Evolutionary conservation across 805 yeast genomes (phyloP), one percentile per base, ranked within the genome.

Genomic region (Cyberlindnera maclurae): DNA sequence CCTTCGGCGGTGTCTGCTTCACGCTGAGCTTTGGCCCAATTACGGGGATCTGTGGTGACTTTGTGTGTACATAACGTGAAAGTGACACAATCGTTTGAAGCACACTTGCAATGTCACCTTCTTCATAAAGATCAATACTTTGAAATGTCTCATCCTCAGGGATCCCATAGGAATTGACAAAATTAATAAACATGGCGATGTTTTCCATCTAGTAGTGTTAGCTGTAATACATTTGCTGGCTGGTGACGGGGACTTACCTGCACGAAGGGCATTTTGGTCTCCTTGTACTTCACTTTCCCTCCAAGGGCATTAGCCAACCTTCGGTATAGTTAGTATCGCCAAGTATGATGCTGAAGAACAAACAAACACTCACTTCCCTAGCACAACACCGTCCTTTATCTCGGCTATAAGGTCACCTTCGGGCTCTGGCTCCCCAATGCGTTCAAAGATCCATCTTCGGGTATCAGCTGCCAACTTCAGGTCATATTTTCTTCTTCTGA

Each of bases 61-160:
- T 62, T 40, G 65, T 67, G 51, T 82, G 71, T 2, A 85, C 82
- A 39, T 75, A 67, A 41, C 95, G 65, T 1, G 93, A 82, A 32
- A 86, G 65, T 3, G 94, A 76, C 51, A 82, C 79, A 31, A 86
- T 63, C 1, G 89, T 73, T 49, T 82, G 77, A n/a, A 80, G 60
- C 1, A 86, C 86, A 47, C 82, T 85, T 35, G 85, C 82, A 1
- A 90, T 87, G 55, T 86, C 94, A 47, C 75, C 71, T 22, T 63
- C 59, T 54, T 86, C 95, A 47, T 65, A 86, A 41, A 86, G 64
- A 56, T 86, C 95, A 6, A 71, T 63, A 0, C 95, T 86, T 49
- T 82, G 88, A 56, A 86, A 86, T 35, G 82, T 60, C 55, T 86
- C 95, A 54, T 83, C 88, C 47, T 82, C 82, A 5, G 88, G 85